phyloP scores from a whole-genome alignment of 176 grass and related monocot species.

The Carex cristatella region DNA sequence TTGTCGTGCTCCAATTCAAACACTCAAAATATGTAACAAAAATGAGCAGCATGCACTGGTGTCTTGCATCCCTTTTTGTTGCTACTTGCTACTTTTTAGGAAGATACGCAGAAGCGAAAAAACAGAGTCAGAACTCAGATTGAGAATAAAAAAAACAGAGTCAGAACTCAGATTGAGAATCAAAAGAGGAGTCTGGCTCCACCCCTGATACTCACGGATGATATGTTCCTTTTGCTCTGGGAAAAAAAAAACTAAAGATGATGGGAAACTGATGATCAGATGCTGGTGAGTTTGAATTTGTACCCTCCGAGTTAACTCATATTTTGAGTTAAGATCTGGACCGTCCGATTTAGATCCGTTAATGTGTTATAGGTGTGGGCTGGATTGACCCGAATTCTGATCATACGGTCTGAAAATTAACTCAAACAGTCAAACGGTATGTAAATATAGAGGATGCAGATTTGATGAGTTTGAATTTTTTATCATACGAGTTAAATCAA shows the following conservation, averaged over 20 bases:
- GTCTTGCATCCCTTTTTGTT: not conserved
- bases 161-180: not conserved
- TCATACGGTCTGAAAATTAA: no score
- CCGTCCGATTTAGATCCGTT: no score
- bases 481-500: no score
- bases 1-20: not conserved
- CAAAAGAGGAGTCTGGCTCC: no score
- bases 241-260: conserved; percentile 34
- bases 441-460: no score
- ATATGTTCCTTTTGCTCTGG: not conserved
- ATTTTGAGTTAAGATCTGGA: no score
- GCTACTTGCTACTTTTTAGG: not conserved
- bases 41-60: not conserved
- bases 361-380: no score
- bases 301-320: no score
- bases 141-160: not conserved
- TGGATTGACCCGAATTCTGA: no score
- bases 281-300: conserved; percentile 62
- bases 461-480: no score
- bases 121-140: not conserved
- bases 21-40: not conserved
- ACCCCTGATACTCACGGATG: no score
- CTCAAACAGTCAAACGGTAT: no score
- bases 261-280: conserved; percentile 96
- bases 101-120: not conserved